A percentile compares a stretch with the other conserved stretches of the same genome.
These are phyloP conservation scores for Boletus sp. DNA, from an alignment of 768 basidiomycete genomes.

Conservation along the genomic window DNA sequence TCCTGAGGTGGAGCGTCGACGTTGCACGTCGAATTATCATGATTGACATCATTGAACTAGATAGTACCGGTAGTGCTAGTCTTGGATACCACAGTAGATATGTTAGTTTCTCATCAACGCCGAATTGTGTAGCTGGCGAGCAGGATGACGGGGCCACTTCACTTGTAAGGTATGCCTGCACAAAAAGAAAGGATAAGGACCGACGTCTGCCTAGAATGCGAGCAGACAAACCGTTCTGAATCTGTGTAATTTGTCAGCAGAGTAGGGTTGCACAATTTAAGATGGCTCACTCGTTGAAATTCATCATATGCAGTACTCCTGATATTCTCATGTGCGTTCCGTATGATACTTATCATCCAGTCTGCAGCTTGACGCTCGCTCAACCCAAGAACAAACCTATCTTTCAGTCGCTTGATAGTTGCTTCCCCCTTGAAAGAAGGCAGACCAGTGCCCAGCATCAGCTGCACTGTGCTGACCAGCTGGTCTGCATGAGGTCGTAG, in stretches of 20 bases:
- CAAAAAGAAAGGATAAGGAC: slow-evolving; percentile 1
- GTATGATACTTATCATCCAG: slow-evolving; percentile 84
- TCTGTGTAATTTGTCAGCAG: slow-evolving; percentile 26
- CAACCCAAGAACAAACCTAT: slow-evolving; percentile 79
- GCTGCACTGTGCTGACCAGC: slow-evolving; percentile 78
- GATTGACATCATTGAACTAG: background rate
- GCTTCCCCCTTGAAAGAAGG: slow-evolving; percentile 97
- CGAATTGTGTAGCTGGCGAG: background rate
- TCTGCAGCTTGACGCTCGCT: slow-evolving; percentile 91
- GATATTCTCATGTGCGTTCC: slow-evolving; percentile 93
- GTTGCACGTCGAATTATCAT: background rate
- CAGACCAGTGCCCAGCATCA: slow-evolving; percentile 93
- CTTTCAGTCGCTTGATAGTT: slow-evolving; percentile 82
- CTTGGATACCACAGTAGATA: background rate
- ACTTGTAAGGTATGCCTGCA: slow-evolving; percentile 32
- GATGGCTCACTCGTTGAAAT: slow-evolving; percentile 74
- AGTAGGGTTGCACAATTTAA: background rate
- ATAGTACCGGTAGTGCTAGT: background rate
- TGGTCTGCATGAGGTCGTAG: slow-evolving; percentile 93
- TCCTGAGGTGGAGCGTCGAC: background rate
- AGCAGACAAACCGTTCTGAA: slow-evolving; percentile 44
- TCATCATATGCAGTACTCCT: slow-evolving; percentile 93
- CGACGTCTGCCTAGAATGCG: background rate
- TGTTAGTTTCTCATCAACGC: background rate
- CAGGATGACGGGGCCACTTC: background rate